Evolutionary conservation across 768 basidiomycete genomes (phyloP), one percentile per base, ranked within the genome.

Genomic region (Suillus alpinus): DNA sequence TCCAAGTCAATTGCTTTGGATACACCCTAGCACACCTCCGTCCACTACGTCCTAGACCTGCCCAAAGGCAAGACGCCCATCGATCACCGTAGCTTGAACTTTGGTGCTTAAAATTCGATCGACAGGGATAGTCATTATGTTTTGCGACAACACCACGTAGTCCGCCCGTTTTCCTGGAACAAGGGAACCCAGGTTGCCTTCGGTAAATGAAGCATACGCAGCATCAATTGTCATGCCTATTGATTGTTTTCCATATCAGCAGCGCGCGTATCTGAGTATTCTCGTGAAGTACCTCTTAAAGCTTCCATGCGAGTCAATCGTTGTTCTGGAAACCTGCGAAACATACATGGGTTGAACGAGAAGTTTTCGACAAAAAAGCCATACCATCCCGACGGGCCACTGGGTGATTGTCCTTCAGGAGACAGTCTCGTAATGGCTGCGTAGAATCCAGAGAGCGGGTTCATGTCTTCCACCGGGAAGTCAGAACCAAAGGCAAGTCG

Each of bases 381-480:
- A 68, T 69, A 91, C 94, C 95, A 97, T 61, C 95, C 95, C 10
- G 76, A 84, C 7, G 85, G 77, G 3, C 95, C 94, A 65, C 93
- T 88, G 8, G 94, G 95, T 36, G 92, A 94, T 50, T 75, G 72
- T 20, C 92, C 94, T 34, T 82, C 78, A 7, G 82, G 78, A 31
- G 87, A 85, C 51, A 91, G 74, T 40, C 95, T 83, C 2, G 92
- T 86, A 29, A 94, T 80, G 1, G 94, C 93, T n/a, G 95, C 92
- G 70, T 92, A 92, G 72, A 96, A 94, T 3, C 89, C 88, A 59
- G 83, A 77, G 41, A 97, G 79, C 13, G 95, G 95, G 68, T 94
- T 92, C 73, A 94, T 81, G 40, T 83, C 81, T 68, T 95, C 95
- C 36, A 98, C 92, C 0, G 95, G 95, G 64, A 91, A 92, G 75